Evolutionary conservation across 2,329 filamentous ascomycete species (phyloP).

Genomic region (Coleophoma crateriformis): DNA sequence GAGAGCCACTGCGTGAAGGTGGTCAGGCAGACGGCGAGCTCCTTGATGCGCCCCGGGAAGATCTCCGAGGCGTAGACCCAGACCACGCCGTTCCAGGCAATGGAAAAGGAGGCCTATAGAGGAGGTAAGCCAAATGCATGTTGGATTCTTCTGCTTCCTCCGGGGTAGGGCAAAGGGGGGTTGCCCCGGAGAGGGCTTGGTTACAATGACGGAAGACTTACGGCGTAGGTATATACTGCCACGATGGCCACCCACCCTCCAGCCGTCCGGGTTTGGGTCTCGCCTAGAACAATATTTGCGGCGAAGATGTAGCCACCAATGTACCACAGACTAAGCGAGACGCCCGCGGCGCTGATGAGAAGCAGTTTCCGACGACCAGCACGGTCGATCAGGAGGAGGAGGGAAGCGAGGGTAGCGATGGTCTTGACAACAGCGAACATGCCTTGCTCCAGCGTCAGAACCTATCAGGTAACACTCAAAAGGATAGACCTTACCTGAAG

Average conservation of each 20-base stretch:
- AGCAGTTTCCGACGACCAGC: conserved; percentile 47
- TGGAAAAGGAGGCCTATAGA: conserved; percentile 17
- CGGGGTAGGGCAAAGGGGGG: too few species aligned
- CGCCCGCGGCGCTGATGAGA: conserved; percentile 10
- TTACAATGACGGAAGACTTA: conserved; percentile 1
- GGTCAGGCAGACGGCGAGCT: conserved; percentile 14
- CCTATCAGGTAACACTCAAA: not conserved
- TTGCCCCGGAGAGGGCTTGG: too few species aligned
- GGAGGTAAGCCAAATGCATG: not conserved
- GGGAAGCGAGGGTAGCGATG: conserved; percentile 31
- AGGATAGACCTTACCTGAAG: conserved; percentile 10
- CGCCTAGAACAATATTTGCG: conserved; percentile 8
- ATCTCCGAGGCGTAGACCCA: conserved; percentile 23
- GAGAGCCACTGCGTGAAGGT: conserved; percentile 15
- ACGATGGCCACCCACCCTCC: conserved; percentile 17
- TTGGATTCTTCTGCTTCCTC: too few species aligned
- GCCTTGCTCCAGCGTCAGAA: conserved; percentile 3
- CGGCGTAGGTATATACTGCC: conserved; percentile 18
- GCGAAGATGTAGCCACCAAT: conserved; percentile 19
- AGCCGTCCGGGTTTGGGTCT: conserved; percentile 4
- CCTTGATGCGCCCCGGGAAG: conserved; percentile 17
- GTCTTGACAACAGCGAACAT: conserved; percentile 18
- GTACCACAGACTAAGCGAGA: conserved; percentile 14
- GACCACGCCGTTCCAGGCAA: conserved; percentile 22
- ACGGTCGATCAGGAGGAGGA: conserved; percentile 53